These are phyloP conservation scores for Pseudozyma hubeiensis DNA, from an alignment of 1,284 basidiomycete species.

Conservation along the genomic window DNA sequence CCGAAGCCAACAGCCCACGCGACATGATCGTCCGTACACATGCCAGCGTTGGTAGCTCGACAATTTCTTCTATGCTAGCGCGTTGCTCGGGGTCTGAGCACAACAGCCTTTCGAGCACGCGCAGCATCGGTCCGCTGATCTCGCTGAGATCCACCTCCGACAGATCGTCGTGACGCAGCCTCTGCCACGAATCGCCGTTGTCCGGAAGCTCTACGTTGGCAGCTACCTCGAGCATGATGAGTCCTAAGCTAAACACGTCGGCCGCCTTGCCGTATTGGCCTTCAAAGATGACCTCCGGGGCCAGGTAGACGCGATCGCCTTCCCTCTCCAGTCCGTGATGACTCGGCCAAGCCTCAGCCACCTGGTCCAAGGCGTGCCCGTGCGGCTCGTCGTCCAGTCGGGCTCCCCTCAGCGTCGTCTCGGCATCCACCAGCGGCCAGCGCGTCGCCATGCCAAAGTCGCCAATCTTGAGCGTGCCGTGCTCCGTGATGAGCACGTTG, in stretches of 20 bases:
- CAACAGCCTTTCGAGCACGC: conserved; percentile 57
- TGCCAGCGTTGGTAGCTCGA: conserved; percentile 47
- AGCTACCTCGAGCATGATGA: conserved; percentile 93
- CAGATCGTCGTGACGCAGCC: conserved; percentile 90
- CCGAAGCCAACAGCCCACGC: conserved; percentile 51
- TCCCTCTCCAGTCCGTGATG: conserved; percentile 76
- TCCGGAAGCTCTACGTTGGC: conserved; percentile 96
- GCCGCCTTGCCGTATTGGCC: conserved; percentile 91
- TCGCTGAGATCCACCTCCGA: conserved; percentile 81
- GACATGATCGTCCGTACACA: conserved; percentile 57
- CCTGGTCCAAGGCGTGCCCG: conserved; percentile 17
- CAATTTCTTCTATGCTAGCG: conserved; percentile 56
- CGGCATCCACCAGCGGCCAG: conserved; percentile 61
- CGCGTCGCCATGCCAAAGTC: conserved; percentile 82
- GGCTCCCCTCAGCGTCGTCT: conserved; percentile 60
- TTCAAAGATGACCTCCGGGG: conserved; percentile 89
- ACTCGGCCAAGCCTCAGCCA: conserved; percentile 20
- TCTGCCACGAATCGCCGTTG: conserved; percentile 94
- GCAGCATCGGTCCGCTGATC: conserved; percentile 70
- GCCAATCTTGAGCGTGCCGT: conserved; percentile 94
- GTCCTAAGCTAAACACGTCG: conserved; percentile 96
- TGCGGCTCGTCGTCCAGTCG: conserved; percentile 36
- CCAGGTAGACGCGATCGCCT: conserved; percentile 96
- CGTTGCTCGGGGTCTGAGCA: conserved; percentile 51
- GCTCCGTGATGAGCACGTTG: conserved; percentile 90